Evolutionary conservation across 140 eudicot species (phyloP).

Genomic region (Anethum foeniculum): DNA sequence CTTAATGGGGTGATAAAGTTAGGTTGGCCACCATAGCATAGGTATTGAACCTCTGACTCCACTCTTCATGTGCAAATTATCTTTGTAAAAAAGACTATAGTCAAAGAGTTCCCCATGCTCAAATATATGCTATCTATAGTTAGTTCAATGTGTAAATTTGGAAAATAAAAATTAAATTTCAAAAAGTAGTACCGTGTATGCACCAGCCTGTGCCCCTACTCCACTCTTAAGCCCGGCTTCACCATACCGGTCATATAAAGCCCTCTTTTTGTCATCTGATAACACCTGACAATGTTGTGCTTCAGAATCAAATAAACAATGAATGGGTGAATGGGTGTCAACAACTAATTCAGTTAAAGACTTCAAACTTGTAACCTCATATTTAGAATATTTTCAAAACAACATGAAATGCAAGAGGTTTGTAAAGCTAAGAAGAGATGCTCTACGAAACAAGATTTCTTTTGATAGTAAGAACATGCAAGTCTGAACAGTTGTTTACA

Average conservation of each 20-base stretch:
- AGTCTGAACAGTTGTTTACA: not conserved
- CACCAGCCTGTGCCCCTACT: conserved; percentile 75
- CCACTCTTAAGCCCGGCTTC: conserved; percentile 89
- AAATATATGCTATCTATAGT: not conserved
- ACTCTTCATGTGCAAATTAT: not conserved
- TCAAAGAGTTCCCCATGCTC: not conserved
- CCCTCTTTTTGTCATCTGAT: conserved; percentile 97
- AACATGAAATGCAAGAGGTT: not conserved
- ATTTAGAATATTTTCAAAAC: not conserved
- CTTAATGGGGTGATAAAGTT: not conserved
- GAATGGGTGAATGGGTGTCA: not conserved
- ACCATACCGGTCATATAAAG: conserved; percentile 89
- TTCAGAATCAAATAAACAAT: conserved; percentile 32
- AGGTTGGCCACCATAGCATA: not conserved
- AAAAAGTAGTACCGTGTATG: conserved; percentile 67
- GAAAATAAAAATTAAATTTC: not conserved
- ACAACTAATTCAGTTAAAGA: not conserved
- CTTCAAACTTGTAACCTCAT: too few relatives aligned
- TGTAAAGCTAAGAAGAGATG: not conserved
- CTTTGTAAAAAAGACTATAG: not conserved
- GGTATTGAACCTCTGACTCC: not conserved
- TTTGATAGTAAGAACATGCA: not conserved
- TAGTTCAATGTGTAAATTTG: too few relatives aligned
- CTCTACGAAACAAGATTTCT: not conserved
- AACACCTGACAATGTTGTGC: conserved; percentile 69